These are phyloP conservation scores for Trichoderma polysporum DNA, from an alignment of 2,329 filamentous ascomycete genomes.

Conservation along the genomic window DNA sequence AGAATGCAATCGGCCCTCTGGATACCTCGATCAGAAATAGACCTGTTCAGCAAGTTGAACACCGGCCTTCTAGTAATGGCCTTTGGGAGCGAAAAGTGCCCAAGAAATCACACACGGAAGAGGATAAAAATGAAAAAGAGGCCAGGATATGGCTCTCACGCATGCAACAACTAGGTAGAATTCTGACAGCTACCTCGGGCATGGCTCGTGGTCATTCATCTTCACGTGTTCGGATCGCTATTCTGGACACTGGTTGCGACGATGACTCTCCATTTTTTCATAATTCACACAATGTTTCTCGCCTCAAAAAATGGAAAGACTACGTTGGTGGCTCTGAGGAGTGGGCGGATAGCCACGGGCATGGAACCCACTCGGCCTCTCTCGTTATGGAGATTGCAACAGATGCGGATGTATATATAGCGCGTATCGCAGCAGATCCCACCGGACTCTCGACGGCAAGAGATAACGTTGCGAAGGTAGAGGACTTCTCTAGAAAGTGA, in stretches of 20 bases:
- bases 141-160: background rate
- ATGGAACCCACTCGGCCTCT: background rate
- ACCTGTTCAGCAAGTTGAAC: background rate
- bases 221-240: background rate
- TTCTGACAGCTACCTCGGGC: background rate
- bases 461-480: background rate
- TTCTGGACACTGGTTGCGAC: constrained; percentile 6
- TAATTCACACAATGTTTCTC: background rate
- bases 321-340: background rate
- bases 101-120: background rate
- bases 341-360: background rate
- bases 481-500: background rate
- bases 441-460: background rate
- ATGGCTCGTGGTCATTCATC: background rate
- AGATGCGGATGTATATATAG: background rate
- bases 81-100: background rate
- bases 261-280: background rate
- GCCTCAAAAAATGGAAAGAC: background rate
- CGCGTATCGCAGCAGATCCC: background rate
- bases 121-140: background rate
- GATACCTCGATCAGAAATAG: background rate
- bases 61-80: background rate
- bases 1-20: background rate
- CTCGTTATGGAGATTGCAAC: background rate
- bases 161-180: background rate